Evolutionary conservation across 164 flowering plant species (phyloP).

Genomic region (Kalanchoe fedtschenkoi): DNA sequence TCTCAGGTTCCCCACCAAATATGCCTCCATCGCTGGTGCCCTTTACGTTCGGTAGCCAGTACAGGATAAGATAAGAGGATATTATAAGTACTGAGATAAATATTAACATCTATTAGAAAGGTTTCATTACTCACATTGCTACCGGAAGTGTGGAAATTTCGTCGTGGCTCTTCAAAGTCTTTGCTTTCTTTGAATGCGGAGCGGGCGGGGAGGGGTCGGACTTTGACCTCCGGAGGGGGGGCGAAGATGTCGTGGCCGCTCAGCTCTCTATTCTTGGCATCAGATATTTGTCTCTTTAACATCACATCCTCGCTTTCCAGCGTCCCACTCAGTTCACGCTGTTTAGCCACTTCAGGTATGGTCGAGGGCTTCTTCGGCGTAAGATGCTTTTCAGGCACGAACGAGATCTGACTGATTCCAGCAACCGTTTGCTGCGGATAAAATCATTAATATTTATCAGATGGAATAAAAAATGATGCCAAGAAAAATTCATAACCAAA

Average conservation of each 20-base stretch:
- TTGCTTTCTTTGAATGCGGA: constrained; percentile 46
- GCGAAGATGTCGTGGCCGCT: constrained; percentile 91
- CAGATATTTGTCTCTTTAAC: constrained; percentile 65
- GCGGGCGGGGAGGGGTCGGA: constrained; percentile 43
- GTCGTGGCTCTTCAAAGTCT: constrained; percentile 48
- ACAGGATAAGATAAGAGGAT: not conserved
- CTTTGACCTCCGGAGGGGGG: constrained; percentile 70
- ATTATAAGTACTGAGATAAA: not conserved
- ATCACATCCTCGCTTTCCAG: constrained; percentile 59
- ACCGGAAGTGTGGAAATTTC: constrained; percentile 40
- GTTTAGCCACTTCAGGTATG: constrained; percentile 83
- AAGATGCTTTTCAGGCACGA: constrained; percentile 61
- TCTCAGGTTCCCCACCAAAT: constrained; percentile 42
- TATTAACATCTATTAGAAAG: no score
- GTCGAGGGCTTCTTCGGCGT: constrained; percentile 72
- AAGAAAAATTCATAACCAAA: not conserved
- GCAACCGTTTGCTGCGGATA: constrained; percentile 57
- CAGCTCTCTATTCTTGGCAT: constrained; percentile 82
- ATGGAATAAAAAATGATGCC: no score
- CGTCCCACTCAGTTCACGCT: constrained; percentile 86
- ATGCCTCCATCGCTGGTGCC: constrained; percentile 40
- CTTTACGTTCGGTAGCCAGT: constrained; percentile 34
- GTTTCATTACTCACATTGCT: constrained; percentile 35
- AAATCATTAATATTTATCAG: no score
- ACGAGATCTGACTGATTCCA: constrained; percentile 90